These are phyloP conservation scores for Elongisporangium anandrum DNA, from an alignment of 352 stramenopile genomes.

Conservation along the genomic window DNA sequence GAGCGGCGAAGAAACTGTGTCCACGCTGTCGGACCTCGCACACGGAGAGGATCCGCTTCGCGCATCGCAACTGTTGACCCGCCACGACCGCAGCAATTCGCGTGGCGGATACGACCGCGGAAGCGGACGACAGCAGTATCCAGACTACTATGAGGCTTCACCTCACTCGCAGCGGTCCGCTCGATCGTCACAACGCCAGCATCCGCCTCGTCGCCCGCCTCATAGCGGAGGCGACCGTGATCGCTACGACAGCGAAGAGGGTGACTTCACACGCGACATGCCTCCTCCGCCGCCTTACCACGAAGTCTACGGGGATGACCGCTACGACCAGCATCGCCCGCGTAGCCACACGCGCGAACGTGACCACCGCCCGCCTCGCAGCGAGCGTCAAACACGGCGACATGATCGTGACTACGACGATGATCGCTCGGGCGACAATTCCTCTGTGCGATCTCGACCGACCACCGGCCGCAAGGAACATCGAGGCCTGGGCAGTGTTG, in stretches of 20 bases:
- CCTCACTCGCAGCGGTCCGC: background rate
- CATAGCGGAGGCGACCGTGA: background rate
- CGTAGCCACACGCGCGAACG: background rate
- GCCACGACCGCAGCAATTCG: background rate
- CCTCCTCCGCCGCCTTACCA: background rate
- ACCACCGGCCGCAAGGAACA: background rate
- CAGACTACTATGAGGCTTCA: background rate
- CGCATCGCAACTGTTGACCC: background rate
- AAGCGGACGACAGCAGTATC: background rate
- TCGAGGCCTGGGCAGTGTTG: background rate
- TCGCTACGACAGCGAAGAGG: conserved; percentile 1
- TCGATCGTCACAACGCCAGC: background rate
- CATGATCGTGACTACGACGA: background rate
- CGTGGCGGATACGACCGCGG: background rate
- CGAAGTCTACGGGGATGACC: conserved; percentile 1
- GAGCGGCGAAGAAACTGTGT: background rate
- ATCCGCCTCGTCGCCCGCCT: background rate
- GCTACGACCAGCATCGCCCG: background rate
- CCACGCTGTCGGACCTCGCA: background rate
- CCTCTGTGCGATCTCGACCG: background rate
- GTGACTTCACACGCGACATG: background rate
- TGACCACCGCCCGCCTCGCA: background rate
- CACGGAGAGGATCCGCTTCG: background rate
- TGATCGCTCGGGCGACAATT: background rate
- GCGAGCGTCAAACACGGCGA: background rate